These are phyloP conservation scores for Retiboletus fuscus DNA, from an alignment of 1,284 basidiomycete genomes.

Conservation along the genomic window DNA sequence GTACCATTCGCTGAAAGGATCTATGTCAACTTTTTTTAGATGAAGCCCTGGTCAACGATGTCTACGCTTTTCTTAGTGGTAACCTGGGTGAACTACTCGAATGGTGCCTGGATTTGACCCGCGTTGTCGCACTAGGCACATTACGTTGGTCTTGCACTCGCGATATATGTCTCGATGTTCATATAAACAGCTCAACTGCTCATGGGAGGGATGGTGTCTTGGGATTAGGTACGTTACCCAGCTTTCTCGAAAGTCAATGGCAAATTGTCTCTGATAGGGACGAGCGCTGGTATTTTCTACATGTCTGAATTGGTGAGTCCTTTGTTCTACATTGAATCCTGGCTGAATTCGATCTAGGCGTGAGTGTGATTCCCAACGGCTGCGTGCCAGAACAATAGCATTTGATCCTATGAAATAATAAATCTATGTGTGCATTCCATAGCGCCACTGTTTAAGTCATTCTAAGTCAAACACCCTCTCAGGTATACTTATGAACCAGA, in stretches of 20 bases:
- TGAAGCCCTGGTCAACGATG: slow-evolving; percentile 20
- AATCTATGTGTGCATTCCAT: slow-evolving; percentile 11
- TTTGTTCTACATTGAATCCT: neutral
- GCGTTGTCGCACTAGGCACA: slow-evolving; percentile 10
- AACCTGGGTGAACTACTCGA: neutral
- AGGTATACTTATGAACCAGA: slow-evolving; percentile 1
- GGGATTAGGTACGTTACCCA: slow-evolving; percentile 15
- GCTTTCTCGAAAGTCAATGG: neutral
- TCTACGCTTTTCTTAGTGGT: slow-evolving; percentile 24
- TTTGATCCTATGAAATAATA: neutral
- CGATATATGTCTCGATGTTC: slow-evolving; percentile 13
- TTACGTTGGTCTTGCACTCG: slow-evolving; percentile 23
- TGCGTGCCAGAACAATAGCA: neutral
- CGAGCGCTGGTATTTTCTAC: neutral
- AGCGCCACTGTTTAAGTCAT: neutral
- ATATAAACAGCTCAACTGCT: neutral
- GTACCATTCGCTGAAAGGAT: neutral
- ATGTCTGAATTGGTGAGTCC: slow-evolving; percentile 18
- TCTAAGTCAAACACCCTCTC: neutral
- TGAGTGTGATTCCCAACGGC: slow-evolving; percentile 3
- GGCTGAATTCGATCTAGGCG: slow-evolving; percentile 16
- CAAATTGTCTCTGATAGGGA: slow-evolving; percentile 5
- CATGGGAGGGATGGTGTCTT: neutral
- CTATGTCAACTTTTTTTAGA: slow-evolving; percentile 1
- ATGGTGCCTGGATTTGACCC: neutral